phyloP scores from a whole-genome alignment of 164 flowering plant genomes.

The Pachysandra terminalis region DNA sequence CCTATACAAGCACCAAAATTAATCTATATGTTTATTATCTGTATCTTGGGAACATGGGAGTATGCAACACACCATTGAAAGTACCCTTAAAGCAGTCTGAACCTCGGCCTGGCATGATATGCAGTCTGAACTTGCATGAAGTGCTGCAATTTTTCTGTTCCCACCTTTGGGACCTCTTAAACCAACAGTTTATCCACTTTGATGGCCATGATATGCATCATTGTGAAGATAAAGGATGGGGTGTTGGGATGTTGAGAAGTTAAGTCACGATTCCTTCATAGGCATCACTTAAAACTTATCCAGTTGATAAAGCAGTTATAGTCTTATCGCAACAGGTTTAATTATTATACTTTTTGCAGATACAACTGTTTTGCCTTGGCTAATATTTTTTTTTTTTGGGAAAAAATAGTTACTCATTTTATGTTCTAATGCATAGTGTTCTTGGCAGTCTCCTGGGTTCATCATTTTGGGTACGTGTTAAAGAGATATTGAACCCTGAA shows the following conservation, averaged over 20 bases:
- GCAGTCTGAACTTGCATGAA: too few relatives aligned
- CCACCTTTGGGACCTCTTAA: not conserved
- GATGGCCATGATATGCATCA: not conserved
- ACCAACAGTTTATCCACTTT: not conserved
- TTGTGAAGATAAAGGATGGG: too few relatives aligned
- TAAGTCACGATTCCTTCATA: not conserved
- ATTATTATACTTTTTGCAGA: too few relatives aligned
- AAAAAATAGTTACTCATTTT: not conserved
- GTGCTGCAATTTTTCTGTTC: too few relatives aligned
- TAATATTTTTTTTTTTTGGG: too few relatives aligned
- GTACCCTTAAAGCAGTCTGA: not conserved
- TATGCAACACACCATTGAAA: not conserved
- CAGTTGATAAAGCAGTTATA: not conserved
- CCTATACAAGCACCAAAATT: not conserved
- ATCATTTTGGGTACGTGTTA: conserved; percentile 76
- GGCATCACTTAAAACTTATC: not conserved
- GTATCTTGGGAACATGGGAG: too few relatives aligned
- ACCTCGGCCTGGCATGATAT: not conserved
- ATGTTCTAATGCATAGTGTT: conserved; percentile 19
- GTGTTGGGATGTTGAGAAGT: not conserved
- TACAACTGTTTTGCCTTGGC: too few relatives aligned
- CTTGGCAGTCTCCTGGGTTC: conserved; percentile 69
- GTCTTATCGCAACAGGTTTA: too few relatives aligned
- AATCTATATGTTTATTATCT: not conserved
- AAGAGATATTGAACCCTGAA: conserved; percentile 80